Evolutionary conservation across 75 land plant genomes (phyloP).

Genomic region (Cunninghamia lanceolata): DNA sequence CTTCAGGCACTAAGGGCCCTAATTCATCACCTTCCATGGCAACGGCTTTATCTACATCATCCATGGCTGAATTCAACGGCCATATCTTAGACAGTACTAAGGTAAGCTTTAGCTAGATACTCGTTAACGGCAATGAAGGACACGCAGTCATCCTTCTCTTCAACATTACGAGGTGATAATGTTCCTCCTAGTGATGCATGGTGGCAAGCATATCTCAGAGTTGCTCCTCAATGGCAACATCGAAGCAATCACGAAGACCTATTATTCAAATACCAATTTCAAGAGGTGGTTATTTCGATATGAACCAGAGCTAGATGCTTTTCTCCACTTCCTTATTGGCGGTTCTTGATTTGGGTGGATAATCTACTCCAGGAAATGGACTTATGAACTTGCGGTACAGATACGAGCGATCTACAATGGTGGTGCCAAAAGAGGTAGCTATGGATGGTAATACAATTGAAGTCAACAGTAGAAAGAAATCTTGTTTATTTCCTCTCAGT

Average conservation of each 20-base stretch:
- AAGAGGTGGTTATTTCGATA: slow-evolving; percentile 83
- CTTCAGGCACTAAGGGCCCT: no score
- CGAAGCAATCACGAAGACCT: slow-evolving; percentile 13
- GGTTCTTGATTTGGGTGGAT: slow-evolving; percentile 96
- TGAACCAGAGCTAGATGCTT: slow-evolving; percentile 91
- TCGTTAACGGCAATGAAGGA: background rate
- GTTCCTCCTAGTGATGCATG: slow-evolving; percentile 31
- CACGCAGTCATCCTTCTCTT: background rate
- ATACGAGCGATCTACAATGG: slow-evolving; percentile 59
- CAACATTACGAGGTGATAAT: background rate
- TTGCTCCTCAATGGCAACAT: slow-evolving; percentile 26
- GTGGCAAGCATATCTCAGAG: slow-evolving; percentile 13
- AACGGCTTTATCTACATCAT: no score
- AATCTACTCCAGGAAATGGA: slow-evolving; percentile 94
- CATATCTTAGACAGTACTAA: no score
- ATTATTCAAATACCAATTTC: slow-evolving; percentile 55
- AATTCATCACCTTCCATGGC: no score
- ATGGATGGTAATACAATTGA: no score
- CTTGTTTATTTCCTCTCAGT: no score
- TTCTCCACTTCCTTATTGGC: slow-evolving; percentile 95
- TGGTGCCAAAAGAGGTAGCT: slow-evolving; percentile 47
- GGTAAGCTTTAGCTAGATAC: background rate
- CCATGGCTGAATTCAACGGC: no score
- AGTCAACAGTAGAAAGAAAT: no score
- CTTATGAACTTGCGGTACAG: slow-evolving; percentile 95